A percentile compares a stretch with the other conserved stretches of the same genome.
These are phyloP conservation scores for Pichia pseudocactophila DNA, from an alignment of 805 yeast species.

Conservation along the genomic window DNA sequence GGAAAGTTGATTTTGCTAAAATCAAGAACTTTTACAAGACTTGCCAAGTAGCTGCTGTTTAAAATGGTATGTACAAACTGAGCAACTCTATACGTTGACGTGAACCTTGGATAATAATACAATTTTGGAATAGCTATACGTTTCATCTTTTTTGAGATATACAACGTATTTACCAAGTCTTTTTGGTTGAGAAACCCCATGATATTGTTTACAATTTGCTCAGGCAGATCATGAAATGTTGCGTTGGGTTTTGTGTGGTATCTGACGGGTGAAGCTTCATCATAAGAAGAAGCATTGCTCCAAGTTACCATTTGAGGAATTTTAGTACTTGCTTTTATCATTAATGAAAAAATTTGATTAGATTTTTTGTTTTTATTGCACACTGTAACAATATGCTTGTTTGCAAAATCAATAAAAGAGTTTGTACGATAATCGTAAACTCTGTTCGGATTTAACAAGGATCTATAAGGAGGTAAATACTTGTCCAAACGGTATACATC, in stretches of 20 bases:
- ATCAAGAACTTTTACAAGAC: conserved; percentile 47
- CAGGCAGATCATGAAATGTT: conserved; percentile 28
- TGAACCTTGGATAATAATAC: conserved; percentile 46
- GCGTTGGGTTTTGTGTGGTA: conserved; percentile 2
- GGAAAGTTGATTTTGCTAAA: conserved; percentile 43
- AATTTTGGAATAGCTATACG: conserved; percentile 43
- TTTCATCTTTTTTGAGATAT: conserved; percentile 44
- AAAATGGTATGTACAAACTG: conserved; percentile 69
- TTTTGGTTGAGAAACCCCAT: conserved; percentile 32
- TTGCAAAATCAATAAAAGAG: conserved; percentile 24
- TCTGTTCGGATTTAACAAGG: conserved; percentile 39
- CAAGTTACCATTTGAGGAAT: conserved; percentile 29
- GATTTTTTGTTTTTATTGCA: conserved; percentile 3
- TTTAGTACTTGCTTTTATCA: conserved; percentile 29
- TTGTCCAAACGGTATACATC: conserved; percentile 17
- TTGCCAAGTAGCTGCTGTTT: conserved; percentile 45
- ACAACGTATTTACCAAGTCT: conserved; percentile 37
- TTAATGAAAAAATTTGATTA: conserved; percentile 25
- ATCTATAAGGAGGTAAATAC: conserved; percentile 44
- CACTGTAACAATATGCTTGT: conserved; percentile 5
- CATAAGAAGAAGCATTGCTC: conserved; percentile 32
- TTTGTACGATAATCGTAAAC: conserved; percentile 44
- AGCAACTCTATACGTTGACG: conserved; percentile 70
- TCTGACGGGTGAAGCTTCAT: conserved; percentile 17
- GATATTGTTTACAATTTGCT: conserved; percentile 34